Evolutionary conservation across 495 filamentous ascomycete genomes (phyloP).

Genomic region (Aspergillus sparsus): DNA sequence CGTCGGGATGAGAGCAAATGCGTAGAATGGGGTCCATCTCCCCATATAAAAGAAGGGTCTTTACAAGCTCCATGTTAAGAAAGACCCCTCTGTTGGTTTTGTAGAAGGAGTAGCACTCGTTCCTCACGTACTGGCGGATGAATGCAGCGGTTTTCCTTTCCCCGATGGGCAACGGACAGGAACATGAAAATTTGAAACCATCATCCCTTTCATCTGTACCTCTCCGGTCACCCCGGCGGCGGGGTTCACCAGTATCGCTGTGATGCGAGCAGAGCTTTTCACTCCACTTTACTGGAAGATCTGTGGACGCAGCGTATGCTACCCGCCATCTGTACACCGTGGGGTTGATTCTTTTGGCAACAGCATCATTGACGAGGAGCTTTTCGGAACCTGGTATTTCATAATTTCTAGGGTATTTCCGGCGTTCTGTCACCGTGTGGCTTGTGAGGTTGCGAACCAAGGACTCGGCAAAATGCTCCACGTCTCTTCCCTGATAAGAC

Average conservation of each 20-base stretch:
- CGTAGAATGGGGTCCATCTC: conserved; percentile 28
- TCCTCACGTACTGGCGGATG: not conserved
- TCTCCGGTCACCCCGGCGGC: not conserved
- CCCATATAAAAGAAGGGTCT: conserved; percentile 26
- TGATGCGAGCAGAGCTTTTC: not conserved
- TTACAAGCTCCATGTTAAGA: conserved; percentile 27
- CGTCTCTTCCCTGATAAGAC: conserved; percentile 22
- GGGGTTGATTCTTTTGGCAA: not conserved
- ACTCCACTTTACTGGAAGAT: not conserved
- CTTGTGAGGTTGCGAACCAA: conserved; percentile 22
- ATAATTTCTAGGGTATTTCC: conserved; percentile 21
- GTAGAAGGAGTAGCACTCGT: conserved; percentile 3
- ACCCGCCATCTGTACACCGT: conserved; percentile 11
- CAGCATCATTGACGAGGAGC: not conserved
- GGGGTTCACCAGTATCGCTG: not conserved
- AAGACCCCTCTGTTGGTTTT: conserved; percentile 14
- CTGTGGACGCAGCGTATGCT: not conserved
- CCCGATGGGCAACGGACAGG: conserved; percentile 13
- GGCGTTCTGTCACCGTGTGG: conserved; percentile 24
- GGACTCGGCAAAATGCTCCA: conserved; percentile 21
- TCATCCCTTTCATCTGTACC: not conserved
- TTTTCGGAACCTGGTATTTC: conserved; percentile 1
- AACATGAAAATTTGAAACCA: not conserved
- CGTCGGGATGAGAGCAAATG: conserved; percentile 19
- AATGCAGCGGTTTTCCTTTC: conserved; percentile 24